These are phyloP conservation scores for Scolecobasidium constrictum DNA, from an alignment of 2,329 filamentous ascomycete species.

Conservation along the genomic window DNA sequence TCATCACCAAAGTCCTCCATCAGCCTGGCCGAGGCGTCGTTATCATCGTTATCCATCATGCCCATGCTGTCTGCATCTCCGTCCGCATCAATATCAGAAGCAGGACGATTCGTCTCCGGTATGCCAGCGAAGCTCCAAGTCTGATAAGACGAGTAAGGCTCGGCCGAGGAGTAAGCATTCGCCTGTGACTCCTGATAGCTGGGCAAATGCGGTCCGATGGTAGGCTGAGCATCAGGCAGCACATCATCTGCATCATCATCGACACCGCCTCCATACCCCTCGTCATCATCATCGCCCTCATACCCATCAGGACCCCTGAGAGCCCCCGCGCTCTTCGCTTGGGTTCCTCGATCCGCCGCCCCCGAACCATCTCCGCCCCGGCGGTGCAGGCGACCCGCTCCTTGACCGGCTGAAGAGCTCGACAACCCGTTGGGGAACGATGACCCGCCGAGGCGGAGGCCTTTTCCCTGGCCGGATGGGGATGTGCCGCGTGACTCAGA, in stretches of 20 bases:
- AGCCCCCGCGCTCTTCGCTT: background rate
- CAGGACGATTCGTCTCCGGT: background rate
- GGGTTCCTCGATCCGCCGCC: conserved; percentile 1
- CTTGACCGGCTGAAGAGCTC: conserved; percentile 73
- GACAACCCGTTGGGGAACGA: conserved; percentile 84
- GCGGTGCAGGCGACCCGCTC: conserved; percentile 27
- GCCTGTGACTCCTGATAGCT: background rate
- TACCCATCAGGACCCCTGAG: background rate
- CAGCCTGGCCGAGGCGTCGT: background rate
- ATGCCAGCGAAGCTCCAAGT: background rate
- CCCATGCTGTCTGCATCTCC: background rate
- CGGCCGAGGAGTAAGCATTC: no score
- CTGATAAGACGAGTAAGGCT: background rate
- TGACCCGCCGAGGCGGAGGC: conserved; percentile 59
- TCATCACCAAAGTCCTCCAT: conserved; percentile 6
- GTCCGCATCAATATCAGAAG: background rate
- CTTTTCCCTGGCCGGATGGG: conserved; percentile 58
- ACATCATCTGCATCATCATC: conserved; percentile 1
- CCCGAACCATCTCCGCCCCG: conserved; percentile 17
- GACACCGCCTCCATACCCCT: background rate
- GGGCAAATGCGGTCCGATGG: background rate
- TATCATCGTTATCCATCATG: background rate
- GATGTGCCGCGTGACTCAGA: conserved; percentile 32
- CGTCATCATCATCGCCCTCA: background rate
- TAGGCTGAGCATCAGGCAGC: background rate